These are phyloP conservation scores for Fabrea salina DNA, from an alignment of 169 alveolate genomes.

Conservation along the genomic window DNA sequence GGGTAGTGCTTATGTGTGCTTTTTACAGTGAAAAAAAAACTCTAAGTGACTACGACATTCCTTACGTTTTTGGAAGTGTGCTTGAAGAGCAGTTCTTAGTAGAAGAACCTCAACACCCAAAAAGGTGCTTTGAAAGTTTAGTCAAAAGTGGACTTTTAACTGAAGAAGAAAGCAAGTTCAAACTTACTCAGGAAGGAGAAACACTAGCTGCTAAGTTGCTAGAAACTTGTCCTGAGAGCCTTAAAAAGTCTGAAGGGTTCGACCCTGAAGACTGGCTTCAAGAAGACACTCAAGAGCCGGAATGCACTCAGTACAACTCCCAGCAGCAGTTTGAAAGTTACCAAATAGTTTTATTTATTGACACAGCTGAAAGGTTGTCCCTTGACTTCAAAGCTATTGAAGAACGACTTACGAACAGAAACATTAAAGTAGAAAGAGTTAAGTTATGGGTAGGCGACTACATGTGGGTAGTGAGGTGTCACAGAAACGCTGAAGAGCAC, in stretches of 20 bases:
- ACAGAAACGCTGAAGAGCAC: neutral
- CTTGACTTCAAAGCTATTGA: neutral
- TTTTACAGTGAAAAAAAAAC: neutral
- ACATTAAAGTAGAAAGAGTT: slow-evolving; percentile 22
- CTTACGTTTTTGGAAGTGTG: neutral
- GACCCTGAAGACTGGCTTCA: slow-evolving; percentile 25
- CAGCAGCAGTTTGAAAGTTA: neutral
- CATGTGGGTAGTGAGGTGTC: slow-evolving; percentile 18
- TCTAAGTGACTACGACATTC: neutral
- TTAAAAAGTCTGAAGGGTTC: neutral
- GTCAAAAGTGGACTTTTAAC: neutral
- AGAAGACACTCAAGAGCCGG: neutral
- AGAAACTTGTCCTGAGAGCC: neutral
- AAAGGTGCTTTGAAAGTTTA: neutral
- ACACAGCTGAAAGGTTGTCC: slow-evolving; percentile 22
- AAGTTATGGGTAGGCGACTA: slow-evolving; percentile 20
- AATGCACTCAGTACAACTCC: neutral
- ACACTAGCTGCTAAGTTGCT: neutral
- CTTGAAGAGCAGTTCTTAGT: neutral
- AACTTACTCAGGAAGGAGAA: neutral
- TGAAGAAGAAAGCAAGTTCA: neutral
- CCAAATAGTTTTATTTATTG: neutral
- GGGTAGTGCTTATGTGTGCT: neutral
- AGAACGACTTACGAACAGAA: neutral
- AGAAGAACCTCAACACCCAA: neutral